Evolutionary conservation across 2,329 filamentous ascomycete genomes (phyloP).

Genomic region (Fusarium agapanthi): DNA sequence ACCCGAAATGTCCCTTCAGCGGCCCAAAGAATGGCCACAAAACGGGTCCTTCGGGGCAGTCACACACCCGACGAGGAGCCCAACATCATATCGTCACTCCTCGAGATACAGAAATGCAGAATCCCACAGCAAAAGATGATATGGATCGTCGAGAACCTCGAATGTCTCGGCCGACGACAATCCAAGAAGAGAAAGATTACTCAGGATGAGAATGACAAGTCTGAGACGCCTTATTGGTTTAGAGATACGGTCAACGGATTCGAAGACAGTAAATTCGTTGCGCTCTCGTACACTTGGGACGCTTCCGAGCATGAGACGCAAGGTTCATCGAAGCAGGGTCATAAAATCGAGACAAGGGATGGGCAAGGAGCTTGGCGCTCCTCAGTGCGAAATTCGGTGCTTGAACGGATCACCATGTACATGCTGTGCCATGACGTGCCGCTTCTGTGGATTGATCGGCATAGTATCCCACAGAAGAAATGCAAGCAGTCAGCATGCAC

Average conservation of each 20-base stretch:
- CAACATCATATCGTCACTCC: neutral
- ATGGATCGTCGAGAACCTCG: constrained; percentile 33
- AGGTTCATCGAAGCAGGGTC: neutral
- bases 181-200: constrained; percentile 10
- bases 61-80: neutral
- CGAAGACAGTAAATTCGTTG: constrained; percentile 6
- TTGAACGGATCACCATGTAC: constrained; percentile 37
- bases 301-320: constrained; percentile 17
- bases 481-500: constrained; percentile 24
- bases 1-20: neutral
- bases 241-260: constrained; percentile 16
- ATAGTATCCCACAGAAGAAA: constrained; percentile 40
- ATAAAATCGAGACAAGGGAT: constrained; percentile 16
- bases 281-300: constrained; percentile 30
- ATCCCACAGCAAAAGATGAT: constrained; percentile 31
- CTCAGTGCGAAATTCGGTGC: constrained; percentile 37
- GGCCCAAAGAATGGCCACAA: neutral
- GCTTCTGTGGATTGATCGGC: constrained; percentile 44
- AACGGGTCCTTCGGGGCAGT: neutral
- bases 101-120: constrained; percentile 15
- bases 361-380: constrained; percentile 8
- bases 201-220: neutral
- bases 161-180: constrained; percentile 17
- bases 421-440: constrained; percentile 33
- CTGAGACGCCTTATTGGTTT: constrained; percentile 12